Base-by-base conservation (phyloP, 495 filamentous ascomycete genomes). In the Glarea lozoyensis region DNA sequence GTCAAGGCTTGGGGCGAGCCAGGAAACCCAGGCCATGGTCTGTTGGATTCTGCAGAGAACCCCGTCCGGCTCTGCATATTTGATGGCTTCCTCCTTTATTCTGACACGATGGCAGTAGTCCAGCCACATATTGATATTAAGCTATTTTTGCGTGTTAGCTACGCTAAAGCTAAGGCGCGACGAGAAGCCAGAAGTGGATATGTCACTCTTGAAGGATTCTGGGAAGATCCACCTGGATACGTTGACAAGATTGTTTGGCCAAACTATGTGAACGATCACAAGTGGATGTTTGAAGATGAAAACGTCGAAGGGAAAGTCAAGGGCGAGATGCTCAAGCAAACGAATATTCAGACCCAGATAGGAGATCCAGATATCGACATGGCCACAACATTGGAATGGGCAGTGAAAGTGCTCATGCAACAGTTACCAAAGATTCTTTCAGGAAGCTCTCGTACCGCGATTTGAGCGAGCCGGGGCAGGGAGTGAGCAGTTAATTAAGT, bases 191-290 rank as follows among this genome's bases (percentile, higher is more conserved):
- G 92, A 54, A 77, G 67, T 50, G 88, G 86, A 24, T 98, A 96
- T 67, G 86, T 89, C 17, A 96, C 88, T 17, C 66, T 84, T 39
- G 83, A 81, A 59, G 89, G 89, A 12, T 96, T 94, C 65, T 98
- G 90, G 92, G 71, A 75, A 15, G 92, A 98, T 59, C 92, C 92
- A 1, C 84, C 84, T 1, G 88, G 86, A 0, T 98, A 96, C 62
- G 88, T 96, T 34, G 92, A 98, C 53, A 73, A 83, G 62, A 73
- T 98, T 43, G 92, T 98, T 2, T 98, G 92, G 92, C 89, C 88
- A 20, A 84, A 88, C 47, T 97, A 94, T 59, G 85, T 83, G 16
- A 66, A 69, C 50, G 73, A 82, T 58, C 88, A 97, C 65, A 59
- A 64, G 42, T 87, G 80, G 66, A 61, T 96, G 50, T 84, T 95